These are phyloP conservation scores for Lactarius indigo DNA, from an alignment of 768 basidiomycete genomes.

Conservation along the genomic window DNA sequence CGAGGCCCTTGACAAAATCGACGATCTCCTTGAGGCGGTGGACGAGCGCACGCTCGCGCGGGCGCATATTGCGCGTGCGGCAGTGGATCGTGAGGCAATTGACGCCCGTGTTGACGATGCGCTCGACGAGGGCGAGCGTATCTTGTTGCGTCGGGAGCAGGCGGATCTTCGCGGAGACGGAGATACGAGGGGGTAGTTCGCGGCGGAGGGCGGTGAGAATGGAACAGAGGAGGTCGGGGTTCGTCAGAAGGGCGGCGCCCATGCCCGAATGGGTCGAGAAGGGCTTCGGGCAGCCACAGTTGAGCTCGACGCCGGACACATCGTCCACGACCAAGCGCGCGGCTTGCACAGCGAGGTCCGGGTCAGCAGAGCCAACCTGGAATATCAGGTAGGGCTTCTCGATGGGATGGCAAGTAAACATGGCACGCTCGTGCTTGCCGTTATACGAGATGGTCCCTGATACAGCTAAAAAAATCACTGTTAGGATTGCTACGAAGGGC, in stretches of 20 bases:
- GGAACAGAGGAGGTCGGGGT: conserved; percentile 84
- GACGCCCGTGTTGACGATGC: conserved; percentile 84
- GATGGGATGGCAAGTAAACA: conserved; percentile 90
- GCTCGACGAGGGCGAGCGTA: conserved; percentile 84
- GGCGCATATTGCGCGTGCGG: conserved; percentile 88
- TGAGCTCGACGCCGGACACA: conserved; percentile 92
- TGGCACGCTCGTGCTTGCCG: conserved; percentile 69
- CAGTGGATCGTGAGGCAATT: conserved; percentile 92
- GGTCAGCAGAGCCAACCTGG: conserved; percentile 90
- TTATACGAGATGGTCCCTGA: conserved; percentile 88
- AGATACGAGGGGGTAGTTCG: conserved; percentile 70
- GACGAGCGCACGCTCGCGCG: conserved; percentile 72
- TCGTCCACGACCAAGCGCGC: conserved; percentile 84
- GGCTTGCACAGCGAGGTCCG: conserved; percentile 88
- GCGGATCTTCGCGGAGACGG: conserved; percentile 93
- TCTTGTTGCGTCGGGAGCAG: conserved; percentile 82
- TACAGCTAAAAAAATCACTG: conserved; percentile 46
- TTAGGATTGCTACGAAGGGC: not conserved
- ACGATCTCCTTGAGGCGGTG: conserved; percentile 82
- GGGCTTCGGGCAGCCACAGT: conserved; percentile 96
- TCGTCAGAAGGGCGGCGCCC: conserved; percentile 93
- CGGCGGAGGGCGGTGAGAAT: conserved; percentile 78
- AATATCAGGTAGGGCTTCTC: conserved; percentile 94
- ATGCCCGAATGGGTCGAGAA: conserved; percentile 93
- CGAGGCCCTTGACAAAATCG: conserved; percentile 71